Percentiles rank a stretch among this genome's conserved stretches.
These are phyloP conservation scores for Lichtheimia hyalospora DNA, from an alignment of 371 early-diverging fungal species.

Conservation along the genomic window DNA sequence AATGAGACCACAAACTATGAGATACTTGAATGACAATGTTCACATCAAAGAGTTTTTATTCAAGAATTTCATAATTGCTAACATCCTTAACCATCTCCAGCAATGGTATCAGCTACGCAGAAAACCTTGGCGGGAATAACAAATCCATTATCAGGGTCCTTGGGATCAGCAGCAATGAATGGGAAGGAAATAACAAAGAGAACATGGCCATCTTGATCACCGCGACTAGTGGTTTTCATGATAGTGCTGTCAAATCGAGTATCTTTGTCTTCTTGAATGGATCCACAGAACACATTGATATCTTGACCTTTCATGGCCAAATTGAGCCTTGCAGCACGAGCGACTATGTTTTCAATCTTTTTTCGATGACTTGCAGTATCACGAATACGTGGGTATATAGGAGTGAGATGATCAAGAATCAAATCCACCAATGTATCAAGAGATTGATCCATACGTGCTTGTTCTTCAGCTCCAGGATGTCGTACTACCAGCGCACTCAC, in stretches of 20 bases:
- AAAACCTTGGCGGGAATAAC: conserved; percentile 42
- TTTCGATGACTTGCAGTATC: conserved; percentile 23
- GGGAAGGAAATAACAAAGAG: conserved; percentile 33
- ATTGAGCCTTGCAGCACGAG: conserved; percentile 33
- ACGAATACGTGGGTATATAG: conserved; percentile 28
- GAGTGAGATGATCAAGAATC: conserved; percentile 19
- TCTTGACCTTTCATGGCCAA: conserved; percentile 49
- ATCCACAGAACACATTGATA: conserved; percentile 27
- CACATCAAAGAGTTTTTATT: no score
- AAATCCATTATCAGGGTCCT: conserved; percentile 40
- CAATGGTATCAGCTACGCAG: conserved; percentile 3
- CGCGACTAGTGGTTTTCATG: conserved; percentile 38
- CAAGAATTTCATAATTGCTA: no score
- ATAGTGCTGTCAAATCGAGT: conserved; percentile 23
- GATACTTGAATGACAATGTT: no score
- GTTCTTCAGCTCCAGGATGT: conserved; percentile 34
- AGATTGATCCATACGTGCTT: conserved; percentile 18
- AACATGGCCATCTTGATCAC: conserved; percentile 34
- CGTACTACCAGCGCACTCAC: conserved; percentile 36
- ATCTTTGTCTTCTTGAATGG: conserved; percentile 29
- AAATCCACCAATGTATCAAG: conserved; percentile 18
- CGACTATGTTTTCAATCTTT: conserved; percentile 30
- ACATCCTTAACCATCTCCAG: no score
- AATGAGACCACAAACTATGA: no score
- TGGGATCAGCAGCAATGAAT: conserved; percentile 38